Evolutionary conservation across 345 rosid genomes (phyloP), one percentile per base, ranked within the genome.

Genomic region (Acer saccharum): DNA sequence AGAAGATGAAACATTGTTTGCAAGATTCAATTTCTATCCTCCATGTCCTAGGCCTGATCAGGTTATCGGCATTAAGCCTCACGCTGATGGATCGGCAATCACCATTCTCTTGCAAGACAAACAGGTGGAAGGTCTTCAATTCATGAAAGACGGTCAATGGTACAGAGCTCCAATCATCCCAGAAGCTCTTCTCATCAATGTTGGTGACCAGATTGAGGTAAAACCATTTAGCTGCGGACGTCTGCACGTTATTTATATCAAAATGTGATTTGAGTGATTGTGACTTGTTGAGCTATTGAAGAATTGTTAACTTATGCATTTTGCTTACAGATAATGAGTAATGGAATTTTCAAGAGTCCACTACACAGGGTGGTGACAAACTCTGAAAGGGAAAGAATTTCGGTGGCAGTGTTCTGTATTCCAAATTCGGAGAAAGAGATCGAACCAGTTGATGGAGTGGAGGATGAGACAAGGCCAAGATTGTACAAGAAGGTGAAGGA

Each of bases 11-110:
- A 58, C 32, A 0, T 55, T 86, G 87, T 52, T 66, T 23, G 87
- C 89, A 52, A 85, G 93, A 80, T 88, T 88, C 75, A 90, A 90
- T 78, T 69, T 79, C 65, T 91, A 90, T 76, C 95, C 95, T 52
- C 84, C 86, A 10, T 88, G 92, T 79, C 90, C 88, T 9, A 86
- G 76, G 61, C 95, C 95, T 8, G 88, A 88, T 67, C 81, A 20
- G 41, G 81, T 86, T 68, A 81, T 87, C 10, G 93, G 93, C 0
- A 62, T 78, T 20, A 91, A 90, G 76, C 84, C 92, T 1, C 93
- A 88, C 39, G 87, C 91, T 11, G 93, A 88, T 86, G 93, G 84
- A 60, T 82, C 95, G 23, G 90, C 83, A 74, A 71, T 90, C 61
- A 90, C 93, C 63, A 67, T 87, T 66, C 88, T 90, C 8, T 73